phyloP scores from a whole-genome alignment of 192 early-diverging fungal genomes.

The Gonapodya prolifera region DNA sequence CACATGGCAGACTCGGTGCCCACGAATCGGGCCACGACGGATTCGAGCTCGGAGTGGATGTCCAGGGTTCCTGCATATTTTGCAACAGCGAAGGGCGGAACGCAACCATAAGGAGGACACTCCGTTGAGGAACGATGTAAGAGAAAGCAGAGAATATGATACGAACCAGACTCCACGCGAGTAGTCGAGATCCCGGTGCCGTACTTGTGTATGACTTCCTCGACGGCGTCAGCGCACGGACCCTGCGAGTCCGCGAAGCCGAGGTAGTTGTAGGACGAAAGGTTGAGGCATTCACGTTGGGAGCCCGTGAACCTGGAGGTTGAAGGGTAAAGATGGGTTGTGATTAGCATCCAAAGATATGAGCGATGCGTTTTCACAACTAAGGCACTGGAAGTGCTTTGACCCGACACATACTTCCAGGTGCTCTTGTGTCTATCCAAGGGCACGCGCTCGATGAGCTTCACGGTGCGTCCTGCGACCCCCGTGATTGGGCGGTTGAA shows the following conservation, averaged over 20 bases:
- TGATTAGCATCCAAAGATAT: no score
- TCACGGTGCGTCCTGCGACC: slow-evolving; percentile 79
- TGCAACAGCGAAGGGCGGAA: no score
- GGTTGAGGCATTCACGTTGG: no score
- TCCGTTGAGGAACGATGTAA: no score
- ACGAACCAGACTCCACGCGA: slow-evolving; percentile 59
- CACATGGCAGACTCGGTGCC: slow-evolving; percentile 77
- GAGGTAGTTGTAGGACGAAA: no score
- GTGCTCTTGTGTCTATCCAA: slow-evolving; percentile 63
- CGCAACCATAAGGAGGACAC: no score
- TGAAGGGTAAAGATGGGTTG: neutral
- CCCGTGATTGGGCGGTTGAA: slow-evolving; percentile 92
- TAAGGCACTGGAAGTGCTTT: no score
- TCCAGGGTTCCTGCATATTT: no score
- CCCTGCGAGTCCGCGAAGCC: no score
- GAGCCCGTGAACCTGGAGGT: slow-evolving; percentile 67
- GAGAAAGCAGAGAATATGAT: no score
- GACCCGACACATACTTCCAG: slow-evolving; percentile 33
- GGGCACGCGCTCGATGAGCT: slow-evolving; percentile 73
- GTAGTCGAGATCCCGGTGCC: slow-evolving; percentile 57
- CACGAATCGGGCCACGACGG: slow-evolving; percentile 76
- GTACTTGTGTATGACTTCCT: slow-evolving; percentile 53
- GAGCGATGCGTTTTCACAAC: neutral
- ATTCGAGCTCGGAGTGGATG: slow-evolving; percentile 74
- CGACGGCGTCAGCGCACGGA: slow-evolving; percentile 89